These are phyloP conservation scores for Spencermartinsiella europaea DNA, from an alignment of 805 yeast species.

Conservation along the genomic window DNA sequence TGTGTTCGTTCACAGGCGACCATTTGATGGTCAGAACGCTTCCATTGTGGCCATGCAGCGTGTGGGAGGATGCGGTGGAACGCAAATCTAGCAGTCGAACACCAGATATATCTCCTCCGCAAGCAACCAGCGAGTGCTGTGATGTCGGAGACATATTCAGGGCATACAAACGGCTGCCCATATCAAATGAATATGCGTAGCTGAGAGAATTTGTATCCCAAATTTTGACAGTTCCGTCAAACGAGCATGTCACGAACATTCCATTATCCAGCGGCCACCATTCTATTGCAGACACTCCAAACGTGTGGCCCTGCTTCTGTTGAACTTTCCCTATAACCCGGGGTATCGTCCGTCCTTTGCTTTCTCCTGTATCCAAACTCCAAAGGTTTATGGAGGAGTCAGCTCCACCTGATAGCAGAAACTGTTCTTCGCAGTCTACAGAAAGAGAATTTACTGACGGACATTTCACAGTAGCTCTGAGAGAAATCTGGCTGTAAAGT, in stretches of 20 bases:
- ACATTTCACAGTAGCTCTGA: background rate
- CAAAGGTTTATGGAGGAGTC: conserved; percentile 65
- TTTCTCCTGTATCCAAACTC: conserved; percentile 41
- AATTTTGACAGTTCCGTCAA: conserved; percentile 67
- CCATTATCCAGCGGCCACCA: conserved; percentile 95
- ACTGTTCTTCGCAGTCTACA: background rate
- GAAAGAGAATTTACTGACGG: background rate
- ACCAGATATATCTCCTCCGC: conserved; percentile 65
- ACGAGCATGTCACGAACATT: conserved; percentile 76
- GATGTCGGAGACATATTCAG: conserved; percentile 54
- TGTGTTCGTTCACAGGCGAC: conserved; percentile 60
- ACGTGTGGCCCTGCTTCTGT: conserved; percentile 46
- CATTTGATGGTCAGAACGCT: conserved; percentile 59
- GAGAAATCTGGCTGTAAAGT: background rate
- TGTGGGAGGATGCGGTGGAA: conserved; percentile 69
- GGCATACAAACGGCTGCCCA: conserved; percentile 59
- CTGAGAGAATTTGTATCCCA: conserved; percentile 72
- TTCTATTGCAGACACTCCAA: conserved; percentile 64
- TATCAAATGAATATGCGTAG: conserved; percentile 61
- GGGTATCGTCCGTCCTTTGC: conserved; percentile 15
- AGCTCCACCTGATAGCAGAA: conserved; percentile 63
- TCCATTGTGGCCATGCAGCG: conserved; percentile 57
- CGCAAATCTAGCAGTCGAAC: conserved; percentile 67
- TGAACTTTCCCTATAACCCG: conserved; percentile 9
- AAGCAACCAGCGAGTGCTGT: conserved; percentile 53